Evolutionary conservation across 73 alveolate genomes (phyloP), one percentile per base, ranked within the genome.

Genomic region (Blepharisma stoltei): DNA sequence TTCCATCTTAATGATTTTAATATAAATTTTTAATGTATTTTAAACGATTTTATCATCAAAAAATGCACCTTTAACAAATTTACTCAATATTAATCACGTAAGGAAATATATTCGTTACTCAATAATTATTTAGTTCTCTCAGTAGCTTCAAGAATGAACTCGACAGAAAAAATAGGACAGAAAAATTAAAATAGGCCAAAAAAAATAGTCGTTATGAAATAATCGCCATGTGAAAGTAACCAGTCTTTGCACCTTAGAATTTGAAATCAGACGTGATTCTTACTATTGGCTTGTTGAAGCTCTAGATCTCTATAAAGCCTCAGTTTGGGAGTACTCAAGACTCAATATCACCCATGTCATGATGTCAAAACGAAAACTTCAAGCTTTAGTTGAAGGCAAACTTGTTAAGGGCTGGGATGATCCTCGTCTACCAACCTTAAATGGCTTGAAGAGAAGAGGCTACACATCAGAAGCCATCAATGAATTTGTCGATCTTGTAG

Each of bases 241-340:
- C 90, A 93, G 98, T 65, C 87, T 94, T 70, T 97, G 99, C 82
- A 94, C 99, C 6, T 81, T 97, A 25, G 99, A 97, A 86, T 97
- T 97, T 67, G 99, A 97, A 85, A 95, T 91, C 76, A 93, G 99
- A 88, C 89, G 99, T 85, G 99, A 97, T 77, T 94, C 98, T 46
- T 97, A 97, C 80, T 97, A 97, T 81, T 97, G 99, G 99, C 88
- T 95, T 25, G 88, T 97, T 71, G 99, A 95, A 77, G 98, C 98
- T 27, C 95, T 97, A 14, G 98, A 97, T 82, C 84, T 97, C 83
- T 97, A 95, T 85, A 87, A 97, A 68, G 99, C 99, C 6, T 86
- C 81, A 38, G 99, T 97, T 4, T 97, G 99, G 99, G 99, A 97
- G 87, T 97, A 88, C 91, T 93, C 98, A 14, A 86, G 99, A 89